Evolutionary conservation across 768 basidiomycete species (phyloP), one percentile per base, ranked within the genome.

Genomic region (Neoboletus brunneissimus): DNA sequence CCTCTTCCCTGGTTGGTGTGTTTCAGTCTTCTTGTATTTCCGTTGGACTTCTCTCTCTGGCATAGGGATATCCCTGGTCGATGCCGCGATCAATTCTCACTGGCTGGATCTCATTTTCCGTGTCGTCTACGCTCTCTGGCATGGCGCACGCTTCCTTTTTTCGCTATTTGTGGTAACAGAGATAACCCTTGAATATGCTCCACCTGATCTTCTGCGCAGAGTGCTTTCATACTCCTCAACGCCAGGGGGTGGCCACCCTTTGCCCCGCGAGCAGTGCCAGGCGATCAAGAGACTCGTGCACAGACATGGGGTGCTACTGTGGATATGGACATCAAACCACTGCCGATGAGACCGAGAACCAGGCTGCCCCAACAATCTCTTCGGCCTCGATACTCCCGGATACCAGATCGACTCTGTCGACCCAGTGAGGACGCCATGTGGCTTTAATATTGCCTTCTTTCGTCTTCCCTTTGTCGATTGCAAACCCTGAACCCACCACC

Each of bases 381-480:
- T 48, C 62, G 66, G 25, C 64, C 56, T 55, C 74, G 75, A 44
- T 62, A 73, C 48, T 81, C 80, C 40, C 76, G 79, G 13, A 80
- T 81, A 57, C 79, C 80, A 16, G 79, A 81, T 53, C 70, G 78
- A 61, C 72, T 81, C 35, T 79, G 73, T 64, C 69, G 62, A 13
- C 34, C 65, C 35, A 50, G 44, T 31, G 57, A 57, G 29, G 60
- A 67, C 22, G 29, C 43, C 25, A 29, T 32, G n/a, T 63, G 68
- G 59, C 44, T 27, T n/a, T 71, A 56, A 67, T 31, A 22, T 7
- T 29, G 7, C 35, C 12, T 35, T 41, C 27, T 42, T 16, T 27
- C 34, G 2, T 13, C 20, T 15, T 47, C 20, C 20, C 1, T 53
- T 58, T 49, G 43, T 56, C 40, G 29, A 41, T 44, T 31, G 11